Evolutionary conservation across 805 yeast species (phyloP), one percentile per base, ranked within the genome.

Genomic region (Pichia insulana): DNA sequence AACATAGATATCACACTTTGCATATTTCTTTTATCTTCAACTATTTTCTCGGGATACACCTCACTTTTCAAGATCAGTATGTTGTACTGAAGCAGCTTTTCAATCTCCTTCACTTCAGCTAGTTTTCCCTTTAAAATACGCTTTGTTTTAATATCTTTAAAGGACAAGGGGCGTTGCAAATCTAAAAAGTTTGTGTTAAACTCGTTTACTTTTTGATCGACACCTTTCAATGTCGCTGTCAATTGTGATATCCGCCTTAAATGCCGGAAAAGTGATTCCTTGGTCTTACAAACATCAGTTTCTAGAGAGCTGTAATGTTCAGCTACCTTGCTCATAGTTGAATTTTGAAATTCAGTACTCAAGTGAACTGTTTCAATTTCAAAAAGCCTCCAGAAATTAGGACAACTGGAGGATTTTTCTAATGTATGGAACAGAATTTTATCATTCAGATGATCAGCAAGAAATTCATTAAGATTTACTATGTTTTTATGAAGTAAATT

Each of bases 321-420:
- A 8, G 8, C 8, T 20, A 3, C 12, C 8, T 8, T 43, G 15
- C 18, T 16, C 34, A 3, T 27, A 17, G 12, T 34, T 33, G n/a
- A 34, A 27, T 15, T 37, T 37, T 4, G 26, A 17, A 4, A 43
- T 27, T 27, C 28, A 8, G 51, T 46, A 16, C 46, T 39, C 17
- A 43, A 33, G 2, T 41, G 37, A 34, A 63, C 39, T 6, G 53
- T 52, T 2, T 40, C 44, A 6, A 49, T 53, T 41, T 63, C 66
- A 40, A 43, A 34, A 12, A 63, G 42, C 42, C 60, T 58, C 67
- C 67, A 62, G 25, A 41, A 50, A 1, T 48, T 39, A 2, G 61
- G 59, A 34, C 45, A 55, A 11, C 44, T 41, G 5, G 58, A 35
- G 2, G 61, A 52, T 3, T 37, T 41, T 17, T 49, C 46, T 10